Base-by-base conservation (phyloP, 139 green algal genomes). In the Chlorella sp. region DNA sequence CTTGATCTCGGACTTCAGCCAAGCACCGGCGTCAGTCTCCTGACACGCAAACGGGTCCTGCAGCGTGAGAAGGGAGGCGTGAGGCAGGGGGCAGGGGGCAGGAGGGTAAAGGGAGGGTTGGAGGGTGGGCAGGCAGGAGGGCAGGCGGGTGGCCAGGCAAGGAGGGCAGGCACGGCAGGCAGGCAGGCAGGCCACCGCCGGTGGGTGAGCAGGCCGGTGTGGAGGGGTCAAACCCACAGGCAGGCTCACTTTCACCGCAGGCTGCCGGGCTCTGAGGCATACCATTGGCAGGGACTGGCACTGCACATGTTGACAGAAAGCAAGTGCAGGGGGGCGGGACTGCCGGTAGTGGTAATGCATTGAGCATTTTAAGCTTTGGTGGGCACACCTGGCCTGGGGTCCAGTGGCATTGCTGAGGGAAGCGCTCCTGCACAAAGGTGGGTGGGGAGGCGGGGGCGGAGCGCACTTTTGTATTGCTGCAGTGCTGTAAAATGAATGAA, bases 1-100 rank as follows among this genome's bases (percentile, higher is more conserved):
- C 85, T 95, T 95, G 76, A 97, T 88, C 89, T 95, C 69, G 3
- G 89, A 42, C 73, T 92, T 93, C 57, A 97, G 90, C 92, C 92
- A 98, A 4, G 91, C 37, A 26, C 96, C 96, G 14, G 95, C 89
- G 81, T 98, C 95, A 48, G 40, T 88, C 84, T 88, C 84, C 26
- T 21, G 2, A 16, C 84, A 88, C 21, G 30, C 42, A n/a, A 28
- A n/a, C 14, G 64, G 37, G 32, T 81, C 64, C 84, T 87, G 83
- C 61, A 66, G 3, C 11, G n/a, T 28, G 57, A 21, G 57, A 30
- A 24, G 28, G 12, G 4, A 4, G 53, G 2, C 53, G 24, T n/a
- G n/a, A n/a, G n/a, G n/a, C n/a, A n/a, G n/a, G n/a, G n/a, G n/a
- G n/a, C n/a, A n/a, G n/a, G n/a, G n/a, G 64, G 64, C 24, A 30